Evolutionary conservation across 1,284 basidiomycete genomes (phyloP).

Genomic region (Anthracocystis panici-leucophaei): DNA sequence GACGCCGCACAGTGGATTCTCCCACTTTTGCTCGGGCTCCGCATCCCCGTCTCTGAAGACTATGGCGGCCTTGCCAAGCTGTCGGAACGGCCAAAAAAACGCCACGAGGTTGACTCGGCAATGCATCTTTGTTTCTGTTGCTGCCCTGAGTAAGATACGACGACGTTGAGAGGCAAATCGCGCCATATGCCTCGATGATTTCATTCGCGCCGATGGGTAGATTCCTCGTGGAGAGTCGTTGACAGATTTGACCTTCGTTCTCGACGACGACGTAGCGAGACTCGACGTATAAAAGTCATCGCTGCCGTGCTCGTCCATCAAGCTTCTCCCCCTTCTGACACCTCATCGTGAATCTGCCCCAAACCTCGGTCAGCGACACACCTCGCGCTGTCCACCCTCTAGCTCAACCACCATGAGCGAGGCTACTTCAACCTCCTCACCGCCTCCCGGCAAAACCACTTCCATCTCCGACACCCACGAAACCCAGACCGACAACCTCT

Average conservation of each 20-base stretch:
- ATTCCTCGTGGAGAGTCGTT: background rate
- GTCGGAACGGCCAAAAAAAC: background rate
- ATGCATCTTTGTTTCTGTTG: background rate
- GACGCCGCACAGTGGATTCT: too few relatives aligned
- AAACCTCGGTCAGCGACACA: background rate
- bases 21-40: background rate
- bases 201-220: background rate
- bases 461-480: conserved; percentile 28
- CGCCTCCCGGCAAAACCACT: conserved; percentile 19
- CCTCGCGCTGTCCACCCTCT: background rate
- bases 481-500: conserved; percentile 1
- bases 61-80: conserved; percentile 2
- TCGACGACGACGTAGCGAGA: background rate
- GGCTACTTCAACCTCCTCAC: conserved; percentile 12
- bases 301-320: background rate
- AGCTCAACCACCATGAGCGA: conserved; percentile 21
- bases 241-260: background rate
- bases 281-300: conserved; percentile 2
- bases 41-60: background rate
- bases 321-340: background rate
- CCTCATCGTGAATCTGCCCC: too few relatives aligned
- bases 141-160: conserved; percentile 21
- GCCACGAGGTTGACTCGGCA: conserved; percentile 20
- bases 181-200: conserved; percentile 3
- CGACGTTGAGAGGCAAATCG: background rate